These are phyloP conservation scores for Leccinum subrobustum DNA, from an alignment of 1,284 basidiomycete species.

Conservation along the genomic window DNA sequence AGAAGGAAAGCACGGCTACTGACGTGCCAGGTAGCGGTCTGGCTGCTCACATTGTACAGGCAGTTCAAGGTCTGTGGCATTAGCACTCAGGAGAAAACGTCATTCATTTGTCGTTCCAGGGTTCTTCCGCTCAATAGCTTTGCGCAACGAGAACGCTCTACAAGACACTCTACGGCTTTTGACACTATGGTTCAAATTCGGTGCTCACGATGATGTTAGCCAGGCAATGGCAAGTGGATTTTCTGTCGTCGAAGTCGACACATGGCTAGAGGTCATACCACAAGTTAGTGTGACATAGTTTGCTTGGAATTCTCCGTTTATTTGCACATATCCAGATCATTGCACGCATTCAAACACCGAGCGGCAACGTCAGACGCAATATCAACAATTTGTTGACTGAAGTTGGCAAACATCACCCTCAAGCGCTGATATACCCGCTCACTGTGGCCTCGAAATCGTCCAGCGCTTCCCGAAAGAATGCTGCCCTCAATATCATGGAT, in stretches of 20 bases:
- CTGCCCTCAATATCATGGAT: conserved; percentile 89
- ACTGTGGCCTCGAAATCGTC: conserved; percentile 98
- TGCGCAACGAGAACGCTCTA: conserved; percentile 88
- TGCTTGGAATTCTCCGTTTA: background rate
- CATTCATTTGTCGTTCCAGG: conserved; percentile 43
- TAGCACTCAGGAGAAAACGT: background rate
- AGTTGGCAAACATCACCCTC: conserved; percentile 95
- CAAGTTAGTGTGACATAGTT: conserved; percentile 55
- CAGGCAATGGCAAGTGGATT: conserved; percentile 90
- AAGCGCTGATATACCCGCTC: conserved; percentile 97
- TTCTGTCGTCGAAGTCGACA: conserved; percentile 90
- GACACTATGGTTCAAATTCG: conserved; percentile 99
- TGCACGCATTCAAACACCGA: conserved; percentile 96
- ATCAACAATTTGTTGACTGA: conserved; percentile 91
- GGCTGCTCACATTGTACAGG: conserved; percentile 88
- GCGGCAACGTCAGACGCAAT: conserved; percentile 82
- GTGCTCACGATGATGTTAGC: conserved; percentile 88
- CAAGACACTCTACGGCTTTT: conserved; percentile 94
- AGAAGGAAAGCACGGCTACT: conserved; percentile 56
- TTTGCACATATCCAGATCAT: conserved; percentile 69
- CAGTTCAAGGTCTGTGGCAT: conserved; percentile 74
- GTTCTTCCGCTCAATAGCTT: conserved; percentile 94
- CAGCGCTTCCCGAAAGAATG: conserved; percentile 78
- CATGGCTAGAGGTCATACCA: conserved; percentile 98
- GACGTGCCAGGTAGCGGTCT: conserved; percentile 74